Evolutionary conservation across 345 rosid genomes (phyloP), one percentile per base, ranked within the genome.

Genomic region (Conringia planisiliqua): DNA sequence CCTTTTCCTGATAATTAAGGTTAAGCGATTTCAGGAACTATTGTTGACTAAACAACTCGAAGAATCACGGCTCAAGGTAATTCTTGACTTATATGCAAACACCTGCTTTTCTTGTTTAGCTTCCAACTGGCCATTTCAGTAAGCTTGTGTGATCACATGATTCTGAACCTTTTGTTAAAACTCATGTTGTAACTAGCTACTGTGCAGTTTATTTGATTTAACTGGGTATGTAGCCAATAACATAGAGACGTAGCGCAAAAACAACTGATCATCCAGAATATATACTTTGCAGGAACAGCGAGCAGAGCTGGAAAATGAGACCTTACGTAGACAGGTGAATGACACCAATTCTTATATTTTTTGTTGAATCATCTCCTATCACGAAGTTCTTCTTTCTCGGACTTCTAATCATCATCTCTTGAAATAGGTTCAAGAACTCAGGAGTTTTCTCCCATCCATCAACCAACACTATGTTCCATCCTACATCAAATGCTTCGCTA

Each of bases 301-400:
- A 35, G 91, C 95, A 27, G 78, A 82, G 86, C 83, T 88, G 78
- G 98, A 93, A 85, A 93, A 93, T 62, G 94, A 85, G 86, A 84
- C 94, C 79, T 81, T 93, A 74, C 96, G 91, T 62, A 85, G 89
- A 85, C 97, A 93, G 94, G 98, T 70, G 51, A 79, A 64, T 32
- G 55, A 54, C 48, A 16, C 13, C 71, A 50, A 22, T 82, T 64
- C 60, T 56, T 29, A 35, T 70, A 4, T 5, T 22, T 60, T 33
- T 35, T 11, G 62, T 7, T 22, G 16, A 33, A 48, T 27, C 11
- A 52, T 27, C 51, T 48, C 26, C 38, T 14, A 42, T 59, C 12
- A 44, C 20, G 1, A 39, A 13, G 11, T 29, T 52, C 38, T 44
- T 77, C 16, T 27, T 17, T 10, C 29, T 29, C 32, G 5, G 10